Evolutionary conservation across 805 yeast species (phyloP), one percentile per base, ranked within the genome.

Genomic region (Kurtzmaniella cleridarum): DNA sequence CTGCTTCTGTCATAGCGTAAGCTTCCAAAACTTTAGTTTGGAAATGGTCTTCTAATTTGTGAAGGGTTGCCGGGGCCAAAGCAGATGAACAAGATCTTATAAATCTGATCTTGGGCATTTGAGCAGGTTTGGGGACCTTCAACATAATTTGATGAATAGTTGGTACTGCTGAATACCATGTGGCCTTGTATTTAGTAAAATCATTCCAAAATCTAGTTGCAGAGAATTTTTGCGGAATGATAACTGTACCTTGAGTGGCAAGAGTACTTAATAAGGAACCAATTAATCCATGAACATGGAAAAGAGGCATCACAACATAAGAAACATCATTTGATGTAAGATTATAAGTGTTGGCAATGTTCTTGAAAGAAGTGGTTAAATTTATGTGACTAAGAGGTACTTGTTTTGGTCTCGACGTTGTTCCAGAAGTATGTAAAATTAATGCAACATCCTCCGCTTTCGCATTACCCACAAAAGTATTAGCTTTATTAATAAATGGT

Each of bases 1-100:
- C 71, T 1, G 86, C 86, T 54, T 82, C 90, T 2, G 89, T 82
- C 87, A 82, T 81, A 3, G 88, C 89, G 52, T 82, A 82, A 0
- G 89, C 89, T 55, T 82, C 90, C 12, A 81, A 53, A 0, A 82
- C 88, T 0, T 88, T 88, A 0, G 85, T 82, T 7, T 72, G 61
- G 55, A 82, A 76, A 24, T 69, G 65, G 34, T 60, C 43, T 48
- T 82, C 89, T 35, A 82, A 63, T 54, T 72, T 68, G 39, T 65
- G 65, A 63, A 82, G 75, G 5, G 79, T 79, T 1, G 79, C 57
- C 2, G 87, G 86, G 1, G 88, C 85, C 49, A 82, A 64, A 5
- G 87, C 73, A 1, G 87, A 73, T 1, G 88, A 82, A 53, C 89
- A 82, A 1, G 87, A 80, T 51, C 90, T 70, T 38, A 82, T 77